These are phyloP conservation scores for Lycium ferocissimum DNA, from an alignment of 257 asterid species.

Conservation along the genomic window DNA sequence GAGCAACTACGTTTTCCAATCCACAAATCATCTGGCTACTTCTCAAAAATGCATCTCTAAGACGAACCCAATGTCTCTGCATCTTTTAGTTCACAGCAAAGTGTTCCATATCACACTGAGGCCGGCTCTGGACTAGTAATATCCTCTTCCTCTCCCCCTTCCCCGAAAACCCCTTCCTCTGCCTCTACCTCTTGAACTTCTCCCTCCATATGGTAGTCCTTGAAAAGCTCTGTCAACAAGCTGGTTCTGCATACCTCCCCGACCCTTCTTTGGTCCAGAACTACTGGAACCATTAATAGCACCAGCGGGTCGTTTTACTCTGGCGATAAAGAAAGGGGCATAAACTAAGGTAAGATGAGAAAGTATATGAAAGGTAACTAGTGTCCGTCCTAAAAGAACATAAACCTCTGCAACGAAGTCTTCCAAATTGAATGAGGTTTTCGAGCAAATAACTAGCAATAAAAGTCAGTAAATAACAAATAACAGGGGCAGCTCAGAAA, in stretches of 20 bases:
- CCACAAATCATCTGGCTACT: neutral
- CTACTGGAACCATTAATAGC: conserved; percentile 51
- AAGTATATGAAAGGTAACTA: neutral
- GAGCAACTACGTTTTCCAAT: conserved; percentile 1
- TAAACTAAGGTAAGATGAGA: conserved; percentile 11
- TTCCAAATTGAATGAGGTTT: neutral
- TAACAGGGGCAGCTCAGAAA: neutral
- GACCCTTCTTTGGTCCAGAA: conserved; percentile 61
- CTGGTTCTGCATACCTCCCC: conserved; percentile 58
- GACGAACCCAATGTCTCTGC: neutral
- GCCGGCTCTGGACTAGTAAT: conserved; percentile 39
- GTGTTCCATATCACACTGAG: neutral
- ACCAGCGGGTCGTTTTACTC: conserved; percentile 68
- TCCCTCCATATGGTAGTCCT: conserved; percentile 57
- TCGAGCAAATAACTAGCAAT: neutral
- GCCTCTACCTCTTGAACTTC: conserved; percentile 58
- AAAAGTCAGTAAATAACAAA: neutral
- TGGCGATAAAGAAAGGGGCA: conserved; percentile 36
- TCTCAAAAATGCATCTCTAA: conserved; percentile 16
- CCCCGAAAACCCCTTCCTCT: conserved; percentile 56
- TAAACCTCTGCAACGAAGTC: neutral
- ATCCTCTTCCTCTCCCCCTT: conserved; percentile 63
- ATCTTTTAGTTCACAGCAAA: neutral
- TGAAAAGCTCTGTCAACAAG: conserved; percentile 48
- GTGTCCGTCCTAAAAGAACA: neutral